These are phyloP conservation scores for Acorus calamus DNA, from an alignment of 106 monocot genomes.

Conservation along the genomic window DNA sequence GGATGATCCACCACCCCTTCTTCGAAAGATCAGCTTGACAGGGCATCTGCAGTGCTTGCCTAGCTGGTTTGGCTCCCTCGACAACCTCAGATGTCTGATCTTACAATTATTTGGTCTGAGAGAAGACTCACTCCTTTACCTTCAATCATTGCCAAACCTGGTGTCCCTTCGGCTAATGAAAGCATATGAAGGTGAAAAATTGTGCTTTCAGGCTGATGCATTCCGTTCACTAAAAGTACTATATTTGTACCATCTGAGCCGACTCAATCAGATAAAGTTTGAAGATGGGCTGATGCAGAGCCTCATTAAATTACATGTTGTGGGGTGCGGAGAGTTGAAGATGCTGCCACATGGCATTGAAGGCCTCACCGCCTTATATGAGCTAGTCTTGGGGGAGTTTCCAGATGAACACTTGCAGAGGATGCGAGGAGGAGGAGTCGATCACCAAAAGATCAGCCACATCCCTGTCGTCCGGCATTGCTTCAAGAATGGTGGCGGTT, in stretches of 20 bases:
- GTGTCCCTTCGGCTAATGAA: constrained; percentile 18
- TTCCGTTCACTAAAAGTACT: constrained; percentile 12
- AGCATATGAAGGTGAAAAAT: constrained; percentile 9
- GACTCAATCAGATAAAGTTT: constrained; percentile 11
- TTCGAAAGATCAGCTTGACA: constrained; percentile 13
- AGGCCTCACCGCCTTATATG: constrained; percentile 11
- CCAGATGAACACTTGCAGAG: constrained; percentile 7
- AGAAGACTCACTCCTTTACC: constrained; percentile 6
- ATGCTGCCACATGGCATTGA: constrained; percentile 12
- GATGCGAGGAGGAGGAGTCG: neutral
- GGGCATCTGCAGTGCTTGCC: constrained; percentile 13
- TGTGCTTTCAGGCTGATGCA: constrained; percentile 3
- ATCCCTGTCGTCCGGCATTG: too few relatives aligned
- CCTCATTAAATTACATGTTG: constrained; percentile 13
- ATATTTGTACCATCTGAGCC: constrained; percentile 2
- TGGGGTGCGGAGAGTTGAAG: constrained; percentile 7
- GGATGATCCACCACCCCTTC: neutral
- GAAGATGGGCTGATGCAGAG: constrained; percentile 15
- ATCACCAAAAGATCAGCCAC: too few relatives aligned
- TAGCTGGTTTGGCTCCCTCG: constrained; percentile 4
- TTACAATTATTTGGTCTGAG: constrained; percentile 3
- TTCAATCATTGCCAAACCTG: constrained; percentile 5
- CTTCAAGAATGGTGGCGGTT: too few relatives aligned
- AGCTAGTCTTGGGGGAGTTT: constrained; percentile 13
- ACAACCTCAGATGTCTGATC: constrained; percentile 6